phyloP scores from a whole-genome alignment of 2,329 filamentous ascomycete genomes.

The Ustilaginoidea virens region DNA sequence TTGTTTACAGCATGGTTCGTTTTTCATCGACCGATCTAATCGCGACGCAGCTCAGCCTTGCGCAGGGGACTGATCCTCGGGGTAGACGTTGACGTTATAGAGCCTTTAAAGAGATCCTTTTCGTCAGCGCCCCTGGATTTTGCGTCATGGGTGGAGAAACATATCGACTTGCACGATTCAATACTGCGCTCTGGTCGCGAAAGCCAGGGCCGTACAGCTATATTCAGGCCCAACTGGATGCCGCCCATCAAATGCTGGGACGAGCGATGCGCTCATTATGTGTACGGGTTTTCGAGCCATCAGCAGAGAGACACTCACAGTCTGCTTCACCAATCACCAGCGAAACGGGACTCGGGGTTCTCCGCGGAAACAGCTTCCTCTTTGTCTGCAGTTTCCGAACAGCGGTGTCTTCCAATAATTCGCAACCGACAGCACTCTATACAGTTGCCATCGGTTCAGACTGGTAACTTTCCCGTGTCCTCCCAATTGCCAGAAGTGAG shows the following conservation, averaged over 20 bases:
- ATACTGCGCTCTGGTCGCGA: conserved; percentile 18
- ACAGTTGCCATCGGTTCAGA: conserved; percentile 3
- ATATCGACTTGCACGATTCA: conserved; percentile 32
- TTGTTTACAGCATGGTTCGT: conserved; percentile 25
- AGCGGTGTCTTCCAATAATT: conserved; percentile 1
- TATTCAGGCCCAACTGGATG: conserved; percentile 3
- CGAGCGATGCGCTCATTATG: conserved; percentile 39
- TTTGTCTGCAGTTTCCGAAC: conserved; percentile 1
- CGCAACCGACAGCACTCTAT: conserved; percentile 1
- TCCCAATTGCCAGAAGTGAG: conserved; percentile 6
- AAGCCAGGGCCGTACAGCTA: conserved; percentile 2
- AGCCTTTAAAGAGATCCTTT: conserved; percentile 14
- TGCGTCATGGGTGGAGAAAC: conserved; percentile 35
- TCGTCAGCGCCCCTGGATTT: conserved; percentile 29
- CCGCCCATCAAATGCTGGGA: conserved; percentile 37
- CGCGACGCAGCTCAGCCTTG: no score
- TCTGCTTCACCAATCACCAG: conserved; percentile 24
- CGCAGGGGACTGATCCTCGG: background rate
- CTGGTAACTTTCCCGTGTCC: conserved; percentile 1
- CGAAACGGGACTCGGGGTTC: conserved; percentile 29
- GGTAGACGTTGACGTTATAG: conserved; percentile 16
- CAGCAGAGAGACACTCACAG: conserved; percentile 36
- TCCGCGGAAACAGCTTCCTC: conserved; percentile 15
- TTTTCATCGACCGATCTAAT: no score
- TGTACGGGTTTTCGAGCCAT: conserved; percentile 38